Evolutionary conservation across 2,329 filamentous ascomycete species (phyloP).

Genomic region (Colletotrichum lini): DNA sequence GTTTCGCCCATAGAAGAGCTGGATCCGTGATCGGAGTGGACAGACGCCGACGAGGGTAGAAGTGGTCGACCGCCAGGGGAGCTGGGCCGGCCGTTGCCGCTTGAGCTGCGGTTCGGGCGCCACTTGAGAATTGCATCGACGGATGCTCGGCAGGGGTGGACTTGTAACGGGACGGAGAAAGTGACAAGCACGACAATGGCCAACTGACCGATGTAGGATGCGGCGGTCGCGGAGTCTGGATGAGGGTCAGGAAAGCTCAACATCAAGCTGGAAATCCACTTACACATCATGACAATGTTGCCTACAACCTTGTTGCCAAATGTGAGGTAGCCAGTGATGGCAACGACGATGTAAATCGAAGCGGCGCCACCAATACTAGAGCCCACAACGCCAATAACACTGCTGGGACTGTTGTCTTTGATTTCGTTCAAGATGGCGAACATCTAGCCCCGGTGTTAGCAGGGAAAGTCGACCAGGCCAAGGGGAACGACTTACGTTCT

Average conservation of each 20-base stretch:
- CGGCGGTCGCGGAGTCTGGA: conserved; percentile 78
- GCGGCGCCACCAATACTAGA: conserved; percentile 92
- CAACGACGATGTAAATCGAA: conserved; percentile 88
- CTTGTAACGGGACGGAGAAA: conserved; percentile 95
- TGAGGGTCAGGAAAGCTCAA: conserved; percentile 38
- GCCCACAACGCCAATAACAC: conserved; percentile 83
- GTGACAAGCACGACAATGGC: conserved; percentile 97
- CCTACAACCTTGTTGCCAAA: conserved; percentile 92
- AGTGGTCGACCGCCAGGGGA: conserved; percentile 61
- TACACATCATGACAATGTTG: conserved; percentile 96
- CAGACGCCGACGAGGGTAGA: conserved; percentile 53
- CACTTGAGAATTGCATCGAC: conserved; percentile 95
- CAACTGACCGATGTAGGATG: conserved; percentile 92
- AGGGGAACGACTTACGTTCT: conserved; percentile 77
- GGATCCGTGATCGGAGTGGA: conserved; percentile 66
- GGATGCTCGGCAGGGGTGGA: conserved; percentile 96
- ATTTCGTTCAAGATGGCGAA: conserved; percentile 99
- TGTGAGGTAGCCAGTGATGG: conserved; percentile 94
- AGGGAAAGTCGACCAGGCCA: conserved; percentile 3
- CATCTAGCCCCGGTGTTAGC: conserved; percentile 75
- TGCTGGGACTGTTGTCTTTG: conserved; percentile 81
- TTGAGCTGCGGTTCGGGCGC: conserved; percentile 74
- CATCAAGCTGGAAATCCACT: conserved; percentile 50
- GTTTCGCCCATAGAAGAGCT: conserved; percentile 83
- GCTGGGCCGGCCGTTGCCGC: conserved; percentile 54